Base-by-base conservation (phyloP, 768 basidiomycete genomes). In the Hypholoma sublateritium region DNA sequence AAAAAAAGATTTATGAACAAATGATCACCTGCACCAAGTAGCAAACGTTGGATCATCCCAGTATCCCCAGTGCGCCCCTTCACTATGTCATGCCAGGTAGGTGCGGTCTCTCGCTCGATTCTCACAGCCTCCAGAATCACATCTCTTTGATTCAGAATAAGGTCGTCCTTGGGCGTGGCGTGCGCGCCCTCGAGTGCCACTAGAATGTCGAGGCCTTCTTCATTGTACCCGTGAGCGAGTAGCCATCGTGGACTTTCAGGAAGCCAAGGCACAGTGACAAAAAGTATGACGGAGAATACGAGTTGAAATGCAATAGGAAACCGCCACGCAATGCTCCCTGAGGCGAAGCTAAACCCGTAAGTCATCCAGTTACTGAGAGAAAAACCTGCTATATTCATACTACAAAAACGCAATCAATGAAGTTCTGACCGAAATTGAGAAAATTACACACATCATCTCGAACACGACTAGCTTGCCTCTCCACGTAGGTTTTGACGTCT, bases 281-380 rank as follows among this genome's bases (percentile, higher is more conserved):
- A 61, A 6, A 81, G 62, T 46, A 80, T 70, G 28, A 76, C 46
- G 8, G 79, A 79, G 62, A 80, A 81, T 3, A 75, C 64, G 21
- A 81, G 72, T 52, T 81, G 79, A 58, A 81, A 80, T 1, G 79
- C 79, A 48, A 81, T 80, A 3, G 79, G 80, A 67, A 80, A 80
- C 5, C 80, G 68, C 80, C 79, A 80, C 9, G 77, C 66, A 16
- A 80, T 65, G 62, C 74, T 77, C 19, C 79, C 78, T 5, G 65
- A 50, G 16, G 74, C 59, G 61, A 76, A 81, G 61, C 78, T 80
- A 62, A 80, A 78, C 9, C 78, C 77, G 58, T 81, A 81, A 0
- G 80, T 81, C 76, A 81, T 78, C 80, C 80, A 81, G 57, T 81
- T 80, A 55, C 77, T 79, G 41, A 80, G 60, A 1, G 79, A 80